Conservation (phyloP, 345 rosid genomes). For the Rhodomyrtus tomentosa region DNA sequence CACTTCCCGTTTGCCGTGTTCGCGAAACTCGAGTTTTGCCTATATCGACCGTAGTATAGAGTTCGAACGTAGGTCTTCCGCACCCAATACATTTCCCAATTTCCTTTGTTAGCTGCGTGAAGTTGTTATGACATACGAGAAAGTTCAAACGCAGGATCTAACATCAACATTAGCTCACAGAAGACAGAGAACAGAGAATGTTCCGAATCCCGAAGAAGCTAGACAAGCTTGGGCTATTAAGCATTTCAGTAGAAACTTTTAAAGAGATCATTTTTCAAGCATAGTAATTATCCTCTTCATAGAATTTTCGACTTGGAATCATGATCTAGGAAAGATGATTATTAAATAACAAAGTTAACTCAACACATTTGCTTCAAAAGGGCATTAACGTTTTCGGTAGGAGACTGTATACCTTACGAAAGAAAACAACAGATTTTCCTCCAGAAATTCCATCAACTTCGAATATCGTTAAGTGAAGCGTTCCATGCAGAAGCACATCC, state of each 20-base stretch:
- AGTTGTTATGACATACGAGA: neutral
- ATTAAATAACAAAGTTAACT: neutral
- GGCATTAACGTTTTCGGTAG: neutral
- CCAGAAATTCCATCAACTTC: conserved; percentile 17
- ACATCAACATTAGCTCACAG: neutral
- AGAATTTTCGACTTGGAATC: neutral
- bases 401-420: conserved; percentile 20
- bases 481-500: conserved; percentile 30
- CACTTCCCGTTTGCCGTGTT: conserved; percentile 15
- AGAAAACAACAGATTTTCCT: conserved; percentile 10
- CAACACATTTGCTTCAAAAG: neutral
- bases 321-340: neutral
- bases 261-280: neutral
- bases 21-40: conserved; percentile 26
- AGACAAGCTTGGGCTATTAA: neutral
- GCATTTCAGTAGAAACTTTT: neutral
- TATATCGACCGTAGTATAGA: conserved; percentile 26
- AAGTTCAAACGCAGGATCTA: neutral
- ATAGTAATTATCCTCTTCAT: neutral
- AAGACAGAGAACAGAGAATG: neutral
- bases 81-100: conserved; percentile 9
- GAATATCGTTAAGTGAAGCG: conserved; percentile 29
- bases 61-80: conserved; percentile 16
- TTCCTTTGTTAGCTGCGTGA: conserved; percentile 13
- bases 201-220: neutral